Percentiles rank a stretch among this genome's conserved stretches.
phyloP scores from a whole-genome alignment of 2,329 filamentous ascomycete species.

The Phaeoacremonium minimum region DNA sequence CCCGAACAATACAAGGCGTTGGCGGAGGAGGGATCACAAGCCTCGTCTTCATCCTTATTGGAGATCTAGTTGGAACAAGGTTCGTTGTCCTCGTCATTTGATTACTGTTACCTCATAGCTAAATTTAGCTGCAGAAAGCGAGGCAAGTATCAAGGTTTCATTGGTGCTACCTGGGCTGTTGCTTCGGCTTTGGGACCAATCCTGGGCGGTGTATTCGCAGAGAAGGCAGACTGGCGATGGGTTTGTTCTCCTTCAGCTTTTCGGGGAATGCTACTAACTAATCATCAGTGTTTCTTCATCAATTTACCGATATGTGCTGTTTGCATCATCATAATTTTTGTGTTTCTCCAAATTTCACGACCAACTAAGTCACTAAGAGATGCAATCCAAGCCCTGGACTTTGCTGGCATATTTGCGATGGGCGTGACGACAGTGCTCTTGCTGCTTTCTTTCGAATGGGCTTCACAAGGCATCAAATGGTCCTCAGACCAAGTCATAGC shows the following conservation, averaged over 20 bases:
- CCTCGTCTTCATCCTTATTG: constrained; percentile 5
- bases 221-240: constrained; percentile 8
- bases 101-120: too few species aligned
- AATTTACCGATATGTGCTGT: constrained; percentile 5
- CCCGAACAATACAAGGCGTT: constrained; percentile 4
- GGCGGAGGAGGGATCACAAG: constrained; percentile 3
- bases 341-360: constrained; percentile 7
- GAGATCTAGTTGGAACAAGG: constrained; percentile 4
- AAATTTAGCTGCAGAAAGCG: too few species aligned
- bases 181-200: constrained; percentile 6
- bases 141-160: constrained; percentile 7
- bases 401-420: constrained; percentile 1
- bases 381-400: constrained; percentile 1
- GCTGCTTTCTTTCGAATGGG: constrained; percentile 4
- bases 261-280: background rate
- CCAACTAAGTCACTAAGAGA: constrained; percentile 2
- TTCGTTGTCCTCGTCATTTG: too few species aligned
- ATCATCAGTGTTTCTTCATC: constrained; percentile 4
- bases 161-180: constrained; percentile 7
- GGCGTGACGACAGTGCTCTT: constrained; percentile 1
- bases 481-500: constrained; percentile 2
- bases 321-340: constrained; percentile 1
- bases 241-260: background rate
- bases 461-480: constrained; percentile 2
- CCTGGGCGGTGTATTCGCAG: constrained; percentile 5